These are phyloP conservation scores for Aphanomyces cochlioides DNA, from an alignment of 352 stramenopile genomes.

Conservation along the genomic window DNA sequence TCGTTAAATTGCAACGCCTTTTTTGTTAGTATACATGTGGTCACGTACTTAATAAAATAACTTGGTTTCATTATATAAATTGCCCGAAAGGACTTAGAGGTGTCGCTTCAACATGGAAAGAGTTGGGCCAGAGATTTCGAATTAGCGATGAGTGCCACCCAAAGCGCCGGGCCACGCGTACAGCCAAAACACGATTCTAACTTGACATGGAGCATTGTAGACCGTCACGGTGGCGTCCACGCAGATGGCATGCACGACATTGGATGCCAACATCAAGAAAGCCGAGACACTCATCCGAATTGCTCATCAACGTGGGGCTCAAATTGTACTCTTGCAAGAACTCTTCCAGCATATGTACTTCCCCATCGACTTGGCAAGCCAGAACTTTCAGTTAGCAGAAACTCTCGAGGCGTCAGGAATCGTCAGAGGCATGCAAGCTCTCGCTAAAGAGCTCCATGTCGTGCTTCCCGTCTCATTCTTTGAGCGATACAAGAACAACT, in stretches of 20 bases:
- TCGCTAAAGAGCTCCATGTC: conserved; percentile 88
- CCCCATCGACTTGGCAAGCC: conserved; percentile 83
- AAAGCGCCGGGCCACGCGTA: too few relatives aligned
- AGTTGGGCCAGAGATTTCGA: too few relatives aligned
- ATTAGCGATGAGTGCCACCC: too few relatives aligned
- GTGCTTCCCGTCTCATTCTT: conserved; percentile 92
- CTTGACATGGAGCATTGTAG: not conserved
- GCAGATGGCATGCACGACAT: conserved; percentile 26
- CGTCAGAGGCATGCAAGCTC: conserved; percentile 79
- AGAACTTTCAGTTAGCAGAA: conserved; percentile 86
- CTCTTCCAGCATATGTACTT: conserved; percentile 91
- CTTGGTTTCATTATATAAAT: too few relatives aligned
- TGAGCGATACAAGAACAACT: conserved; percentile 85
- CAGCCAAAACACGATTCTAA: too few relatives aligned
- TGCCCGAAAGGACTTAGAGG: too few relatives aligned
- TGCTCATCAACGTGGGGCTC: conserved; percentile 77
- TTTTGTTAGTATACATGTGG: too few relatives aligned
- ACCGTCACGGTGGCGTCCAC: not conserved
- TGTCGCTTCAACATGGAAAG: too few relatives aligned
- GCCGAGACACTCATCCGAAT: conserved; percentile 87
- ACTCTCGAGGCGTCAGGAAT: conserved; percentile 77
- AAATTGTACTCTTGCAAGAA: conserved; percentile 90
- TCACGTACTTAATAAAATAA: too few relatives aligned
- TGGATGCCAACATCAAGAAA: conserved; percentile 88
- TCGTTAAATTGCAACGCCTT: too few relatives aligned